Evolutionary conservation across 2,329 filamentous ascomycete genomes (phyloP).

Genomic region (Fusarium floridanum): DNA sequence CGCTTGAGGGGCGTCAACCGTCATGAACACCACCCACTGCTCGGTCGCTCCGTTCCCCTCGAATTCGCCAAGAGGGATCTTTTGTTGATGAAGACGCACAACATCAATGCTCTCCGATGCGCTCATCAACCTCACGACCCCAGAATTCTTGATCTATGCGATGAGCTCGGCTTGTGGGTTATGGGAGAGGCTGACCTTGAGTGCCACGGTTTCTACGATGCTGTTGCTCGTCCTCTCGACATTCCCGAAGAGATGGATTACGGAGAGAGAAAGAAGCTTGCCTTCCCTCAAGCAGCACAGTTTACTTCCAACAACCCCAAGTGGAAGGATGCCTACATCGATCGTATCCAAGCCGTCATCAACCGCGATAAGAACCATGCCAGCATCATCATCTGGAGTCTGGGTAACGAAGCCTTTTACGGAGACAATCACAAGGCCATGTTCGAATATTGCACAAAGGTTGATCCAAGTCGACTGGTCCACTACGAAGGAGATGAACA

Average conservation of each 20-base stretch:
- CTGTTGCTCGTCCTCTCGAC: conserved; percentile 62
- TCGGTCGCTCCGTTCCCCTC: conserved; percentile 72
- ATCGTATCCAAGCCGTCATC: conserved; percentile 74
- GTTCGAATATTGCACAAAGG: conserved; percentile 70
- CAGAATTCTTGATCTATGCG: conserved; percentile 69
- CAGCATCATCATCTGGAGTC: conserved; percentile 78
- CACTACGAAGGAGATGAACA: conserved; percentile 76
- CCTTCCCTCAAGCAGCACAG: conserved; percentile 65
- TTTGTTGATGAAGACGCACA: conserved; percentile 76
- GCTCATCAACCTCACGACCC: conserved; percentile 77
- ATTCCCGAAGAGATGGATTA: conserved; percentile 70
- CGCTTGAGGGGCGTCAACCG: conserved; percentile 72
- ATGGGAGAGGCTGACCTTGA: conserved; percentile 65
- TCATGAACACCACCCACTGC: conserved; percentile 76
- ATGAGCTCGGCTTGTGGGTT: conserved; percentile 75
- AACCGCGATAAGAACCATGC: conserved; percentile 78
- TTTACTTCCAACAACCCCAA: conserved; percentile 72
- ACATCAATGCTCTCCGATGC: conserved; percentile 77
- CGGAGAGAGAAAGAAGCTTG: conserved; percentile 70
- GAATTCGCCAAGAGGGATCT: conserved; percentile 73
- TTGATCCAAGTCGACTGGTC: conserved; percentile 70
- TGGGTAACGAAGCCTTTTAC: conserved; percentile 81
- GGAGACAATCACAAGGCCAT: conserved; percentile 76
- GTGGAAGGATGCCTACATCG: conserved; percentile 75
- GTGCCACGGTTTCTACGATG: conserved; percentile 67